Evolutionary conservation across 345 rosid species (phyloP).

Genomic region (Salix koriyanagi): DNA sequence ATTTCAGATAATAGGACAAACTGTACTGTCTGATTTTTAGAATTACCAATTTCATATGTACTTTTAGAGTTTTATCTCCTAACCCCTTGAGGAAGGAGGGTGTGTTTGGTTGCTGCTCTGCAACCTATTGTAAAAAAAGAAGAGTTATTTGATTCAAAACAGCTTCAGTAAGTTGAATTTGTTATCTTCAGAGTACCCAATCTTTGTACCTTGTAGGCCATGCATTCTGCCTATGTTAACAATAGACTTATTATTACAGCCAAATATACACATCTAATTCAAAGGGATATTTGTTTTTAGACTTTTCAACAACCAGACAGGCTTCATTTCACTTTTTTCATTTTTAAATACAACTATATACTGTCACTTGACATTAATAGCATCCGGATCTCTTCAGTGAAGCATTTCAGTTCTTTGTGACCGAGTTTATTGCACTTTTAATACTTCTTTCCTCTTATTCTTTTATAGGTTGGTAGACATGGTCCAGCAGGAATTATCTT

Average conservation of each 20-base stretch:
- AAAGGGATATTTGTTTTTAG: not conserved
- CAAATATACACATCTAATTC: not conserved
- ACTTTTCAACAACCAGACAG: not conserved
- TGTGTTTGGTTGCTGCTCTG: no score
- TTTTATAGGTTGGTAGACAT: conserved; percentile 74
- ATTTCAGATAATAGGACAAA: not conserved
- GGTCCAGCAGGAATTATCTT: conserved; percentile 81
- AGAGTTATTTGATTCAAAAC: not conserved
- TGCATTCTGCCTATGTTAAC: not conserved
- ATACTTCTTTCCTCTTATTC: conserved; percentile 4
- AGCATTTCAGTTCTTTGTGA: not conserved
- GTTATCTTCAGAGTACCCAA: not conserved
- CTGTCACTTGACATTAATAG: not conserved
- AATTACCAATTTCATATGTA: no score
- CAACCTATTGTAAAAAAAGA: no score
- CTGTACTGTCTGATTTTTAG: not conserved
- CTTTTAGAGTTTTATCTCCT: not conserved
- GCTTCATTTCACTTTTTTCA: not conserved
- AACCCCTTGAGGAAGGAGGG: not conserved
- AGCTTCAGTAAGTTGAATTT: not conserved
- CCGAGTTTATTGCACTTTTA: not conserved
- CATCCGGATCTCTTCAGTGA: not conserved
- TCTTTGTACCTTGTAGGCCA: not conserved
- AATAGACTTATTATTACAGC: not conserved
- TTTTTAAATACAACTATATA: not conserved